phyloP scores from a whole-genome alignment of 179 eudicot species.

The Silene noctiflora region DNA sequence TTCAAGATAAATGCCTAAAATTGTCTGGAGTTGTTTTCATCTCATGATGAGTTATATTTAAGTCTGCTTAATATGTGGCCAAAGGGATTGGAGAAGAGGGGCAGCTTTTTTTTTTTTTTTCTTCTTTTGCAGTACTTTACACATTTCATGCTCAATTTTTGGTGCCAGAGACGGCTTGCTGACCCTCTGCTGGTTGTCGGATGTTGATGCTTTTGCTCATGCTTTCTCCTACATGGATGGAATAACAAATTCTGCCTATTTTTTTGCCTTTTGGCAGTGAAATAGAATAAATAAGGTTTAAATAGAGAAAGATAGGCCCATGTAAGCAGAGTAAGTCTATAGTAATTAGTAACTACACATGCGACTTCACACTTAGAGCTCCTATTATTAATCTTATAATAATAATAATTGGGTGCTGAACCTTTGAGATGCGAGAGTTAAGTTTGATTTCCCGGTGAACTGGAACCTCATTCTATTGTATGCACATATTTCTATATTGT shows the following conservation, averaged over 20 bases:
- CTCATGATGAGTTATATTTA: conserved; percentile 1
- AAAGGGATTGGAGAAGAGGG: conserved; percentile 12
- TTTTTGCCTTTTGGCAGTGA: not conserved
- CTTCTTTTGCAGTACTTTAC: not conserved
- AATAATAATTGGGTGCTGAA: not conserved
- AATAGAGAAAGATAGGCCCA: not conserved
- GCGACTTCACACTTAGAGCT: not conserved
- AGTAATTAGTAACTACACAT: not conserved
- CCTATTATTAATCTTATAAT: no score
- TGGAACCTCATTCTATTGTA: conserved; percentile 5
- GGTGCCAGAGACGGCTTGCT: not conserved
- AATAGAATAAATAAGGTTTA: not conserved
- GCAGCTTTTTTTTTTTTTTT: not conserved
- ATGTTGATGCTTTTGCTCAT: conserved; percentile 10
- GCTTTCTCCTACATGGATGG: conserved; percentile 6
- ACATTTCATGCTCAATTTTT: not conserved
- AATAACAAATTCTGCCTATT: not conserved
- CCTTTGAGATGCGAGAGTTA: not conserved
- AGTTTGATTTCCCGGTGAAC: not conserved
- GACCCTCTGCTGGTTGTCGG: not conserved
- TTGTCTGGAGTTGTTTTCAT: conserved; percentile 5
- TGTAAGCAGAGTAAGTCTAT: not conserved
- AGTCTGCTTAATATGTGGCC: conserved; percentile 1
- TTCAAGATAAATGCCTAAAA: conserved; percentile 18
- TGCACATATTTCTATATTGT: not conserved